phyloP scores from a whole-genome alignment of 441 rosid genomes.

The Breynia disticha region DNA sequence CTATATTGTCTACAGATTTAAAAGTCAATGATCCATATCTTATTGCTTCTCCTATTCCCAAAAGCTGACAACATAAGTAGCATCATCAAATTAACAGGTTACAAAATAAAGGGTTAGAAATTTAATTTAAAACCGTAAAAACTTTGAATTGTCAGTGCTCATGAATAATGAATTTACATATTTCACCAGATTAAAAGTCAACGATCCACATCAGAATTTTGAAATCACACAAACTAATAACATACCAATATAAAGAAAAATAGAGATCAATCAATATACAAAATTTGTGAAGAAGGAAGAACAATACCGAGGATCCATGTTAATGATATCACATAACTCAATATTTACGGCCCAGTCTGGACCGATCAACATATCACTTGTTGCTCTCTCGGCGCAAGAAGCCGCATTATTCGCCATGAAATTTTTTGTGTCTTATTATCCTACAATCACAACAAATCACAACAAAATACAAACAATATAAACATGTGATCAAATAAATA shows the following conservation, averaged over 20 bases:
- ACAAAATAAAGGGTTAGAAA: too few relatives aligned
- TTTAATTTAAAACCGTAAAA: too few relatives aligned
- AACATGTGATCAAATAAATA: conserved; percentile 1
- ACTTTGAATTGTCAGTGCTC: too few relatives aligned
- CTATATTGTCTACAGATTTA: too few relatives aligned
- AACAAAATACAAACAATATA: neutral
- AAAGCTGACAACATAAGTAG: too few relatives aligned
- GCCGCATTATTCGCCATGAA: conserved; percentile 66
- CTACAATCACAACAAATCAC: conserved; percentile 13
- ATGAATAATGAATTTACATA: too few relatives aligned
- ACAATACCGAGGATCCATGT: conserved; percentile 80
- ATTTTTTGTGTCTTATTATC: conserved; percentile 5
- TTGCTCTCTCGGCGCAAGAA: conserved; percentile 94
- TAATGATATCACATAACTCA: conserved; percentile 84
- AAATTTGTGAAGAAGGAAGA: conserved; percentile 3
- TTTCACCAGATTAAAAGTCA: neutral
- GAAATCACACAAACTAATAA: neutral
- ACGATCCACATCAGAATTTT: neutral
- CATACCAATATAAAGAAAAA: neutral
- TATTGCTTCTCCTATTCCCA: too few relatives aligned
- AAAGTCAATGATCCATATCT: too few relatives aligned
- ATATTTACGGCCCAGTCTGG: conserved; percentile 98
- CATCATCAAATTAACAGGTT: too few relatives aligned
- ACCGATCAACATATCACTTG: conserved; percentile 72
- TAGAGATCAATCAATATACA: neutral